Evolutionary conservation across 768 basidiomycete species (phyloP).

Genomic region (Boletus reticulatus): DNA sequence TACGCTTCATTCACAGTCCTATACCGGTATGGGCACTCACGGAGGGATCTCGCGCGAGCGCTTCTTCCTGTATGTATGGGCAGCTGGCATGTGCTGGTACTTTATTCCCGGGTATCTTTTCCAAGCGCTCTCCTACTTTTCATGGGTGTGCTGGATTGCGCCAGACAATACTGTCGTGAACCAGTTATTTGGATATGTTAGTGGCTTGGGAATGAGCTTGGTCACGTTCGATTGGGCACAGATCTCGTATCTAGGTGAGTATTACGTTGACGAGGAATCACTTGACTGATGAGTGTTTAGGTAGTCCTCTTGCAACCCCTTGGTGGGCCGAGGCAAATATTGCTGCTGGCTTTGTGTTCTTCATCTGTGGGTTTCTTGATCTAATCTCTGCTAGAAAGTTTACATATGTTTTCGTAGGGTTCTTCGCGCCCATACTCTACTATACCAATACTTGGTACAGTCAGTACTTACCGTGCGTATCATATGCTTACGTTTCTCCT

Average conservation of each 20-base stretch:
- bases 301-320: conserved; percentile 65
- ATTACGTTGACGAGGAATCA: background rate
- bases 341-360: conserved; percentile 51
- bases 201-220: conserved; percentile 63
- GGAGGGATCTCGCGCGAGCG: conserved; percentile 51
- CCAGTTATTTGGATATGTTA: conserved; percentile 65
- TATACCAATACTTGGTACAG: too few species aligned
- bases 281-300: conserved; percentile 5
- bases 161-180: conserved; percentile 70
- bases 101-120: conserved; percentile 75
- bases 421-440: too few species aligned
- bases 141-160: conserved; percentile 64
- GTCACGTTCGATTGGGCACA: conserved; percentile 84
- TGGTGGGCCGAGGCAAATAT: conserved; percentile 85
- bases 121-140: conserved; percentile 60
- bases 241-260: conserved; percentile 38
- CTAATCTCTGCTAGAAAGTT: conserved; percentile 41
- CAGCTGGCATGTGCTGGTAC: conserved; percentile 41
- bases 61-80: conserved; percentile 47
- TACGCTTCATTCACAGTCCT: conserved; percentile 60
- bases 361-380: conserved; percentile 52
- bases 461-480: too few species aligned
- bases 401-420: too few species aligned
- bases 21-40: conserved; percentile 40
- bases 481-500: too few species aligned